Base-by-base conservation (phyloP, 371 early-diverging fungal genomes). In the Haplosporangium sp. region DNA sequence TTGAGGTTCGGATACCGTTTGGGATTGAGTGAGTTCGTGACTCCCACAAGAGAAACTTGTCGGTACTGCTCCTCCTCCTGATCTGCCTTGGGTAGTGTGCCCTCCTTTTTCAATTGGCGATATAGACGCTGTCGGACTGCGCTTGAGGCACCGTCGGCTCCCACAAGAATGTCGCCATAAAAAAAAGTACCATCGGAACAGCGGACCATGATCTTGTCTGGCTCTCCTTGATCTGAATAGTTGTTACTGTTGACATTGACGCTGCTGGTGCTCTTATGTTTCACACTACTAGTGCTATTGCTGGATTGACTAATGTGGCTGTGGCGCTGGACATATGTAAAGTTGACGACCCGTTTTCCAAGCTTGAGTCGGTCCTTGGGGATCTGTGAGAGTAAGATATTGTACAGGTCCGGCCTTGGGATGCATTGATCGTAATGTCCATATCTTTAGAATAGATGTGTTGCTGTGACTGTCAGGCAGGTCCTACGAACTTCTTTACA, bases 121-220 rank as follows among this genome's bases (percentile, higher is more conserved):
- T 54, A 70, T 1, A 70, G 54, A 53, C 54, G 58, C 42, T 63
- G 59, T 6, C 70, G 70, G 13, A 70, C 70, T 37, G 70, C 59
- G 20, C 64, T 63, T 5, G 63, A 53, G 0, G 70, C 70, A 0
- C 70, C 70, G 14, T 70, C 70, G 1, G 70, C 70, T 0, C 70
- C 70, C 6, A 70, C 50, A 8, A 70, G 55, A 6, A 64, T 45
- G 7, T 70, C 59, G 0, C 51, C 70, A 29, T 52, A 40, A 23
- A 59, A 70, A 16, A 53, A 54, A 3, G 64, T 70, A 18, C 64
- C 64, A 36, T 70, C 70, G 1, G 64, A 63, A 40, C 70, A 70
- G 2, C 70, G 70, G 9, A 59, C 64, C 47, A 45, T 64, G 40
- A 64, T 48, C 18, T 52, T 59, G 13, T 59, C 60, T 14, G 20